phyloP scores from a whole-genome alignment of 805 yeast genomes.

The Pichia deserticola region DNA sequence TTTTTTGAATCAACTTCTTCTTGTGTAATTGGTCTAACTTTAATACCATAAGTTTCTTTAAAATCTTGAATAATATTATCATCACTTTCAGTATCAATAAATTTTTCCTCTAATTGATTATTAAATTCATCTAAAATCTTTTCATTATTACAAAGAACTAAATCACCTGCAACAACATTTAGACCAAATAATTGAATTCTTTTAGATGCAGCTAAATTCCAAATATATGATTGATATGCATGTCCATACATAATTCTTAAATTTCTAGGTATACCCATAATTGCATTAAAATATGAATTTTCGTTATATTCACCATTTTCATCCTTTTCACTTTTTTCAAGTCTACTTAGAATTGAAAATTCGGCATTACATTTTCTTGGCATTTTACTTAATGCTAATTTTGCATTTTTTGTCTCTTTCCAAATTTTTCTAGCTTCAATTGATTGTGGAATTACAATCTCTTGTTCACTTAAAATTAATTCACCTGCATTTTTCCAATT shows the following conservation, averaged over 20 bases:
- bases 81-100: conserved; percentile 27
- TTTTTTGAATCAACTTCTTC: conserved; percentile 57
- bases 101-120: conserved; percentile 7
- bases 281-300: conserved; percentile 64
- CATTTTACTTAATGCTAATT: conserved; percentile 61
- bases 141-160: conserved; percentile 46
- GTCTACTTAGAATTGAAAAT: conserved; percentile 53
- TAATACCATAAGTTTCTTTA: conserved; percentile 44
- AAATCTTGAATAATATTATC: conserved; percentile 68
- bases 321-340: conserved; percentile 44
- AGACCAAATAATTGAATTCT: conserved; percentile 68
- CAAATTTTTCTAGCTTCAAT: conserved; percentile 76
- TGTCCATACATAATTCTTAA: conserved; percentile 93
- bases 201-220: conserved; percentile 82
- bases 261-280: conserved; percentile 87
- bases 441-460: conserved; percentile 74
- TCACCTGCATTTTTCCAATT: conserved; percentile 80
- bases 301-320: conserved; percentile 39
- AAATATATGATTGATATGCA: conserved; percentile 92
- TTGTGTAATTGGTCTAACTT: conserved; percentile 69
- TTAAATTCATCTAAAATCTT: conserved; percentile 11
- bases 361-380: conserved; percentile 90
- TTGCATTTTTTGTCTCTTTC: conserved; percentile 65
- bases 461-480: conserved; percentile 78
- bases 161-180: conserved; percentile 70